Evolutionary conservation across 805 yeast species (phyloP), one percentile per base, ranked within the genome.

Genomic region (Kuraishia borneana): DNA sequence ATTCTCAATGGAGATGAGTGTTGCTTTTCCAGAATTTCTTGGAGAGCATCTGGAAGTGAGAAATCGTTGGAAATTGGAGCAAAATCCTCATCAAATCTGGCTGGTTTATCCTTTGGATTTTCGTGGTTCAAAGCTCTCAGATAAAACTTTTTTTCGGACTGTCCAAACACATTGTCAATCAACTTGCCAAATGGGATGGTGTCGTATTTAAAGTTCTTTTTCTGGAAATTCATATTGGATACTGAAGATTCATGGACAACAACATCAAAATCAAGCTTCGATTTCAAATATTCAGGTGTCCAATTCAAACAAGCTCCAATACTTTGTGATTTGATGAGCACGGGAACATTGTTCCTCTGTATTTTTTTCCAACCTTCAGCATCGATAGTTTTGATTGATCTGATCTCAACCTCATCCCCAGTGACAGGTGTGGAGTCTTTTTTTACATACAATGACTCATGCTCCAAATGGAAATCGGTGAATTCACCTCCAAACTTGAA

Each of bases 1-100:
- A 59, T 41, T 25, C 60, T 34, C 29, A 59, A 36, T 5, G 59
- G 60, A 1, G 61, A 50, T 7, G 61, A 55, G 34, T 53, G 53
- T 30, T 41, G 46, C 12, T 39, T 40, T 10, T 28, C 34, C n/a
- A 33, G 37, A 32, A 33, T 33, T 25, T 10, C 33, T 26, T 26
- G 13, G 5, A 56, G 32, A 10, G 31, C 32, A 1, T 27, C 40
- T 3, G 62, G 63, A 5, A 58, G 41, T 4, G 12, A 3, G 36
- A 59, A 54, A 35, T 58, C 63, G 2, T 33, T 17, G 1, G 52
- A 37, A 5, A 58, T 33, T 3, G 27, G 42, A 4, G 59, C 55
- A 31, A 53, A 58, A 36, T 58, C 63, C 7, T 38, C 32, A 5
- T 30, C 8, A 26, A 59, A 43, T 7, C 39, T 39, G 1, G 61